Base-by-base conservation (phyloP, 352 stramenopile genomes). In the Aphanomyces cochlioides region DNA sequence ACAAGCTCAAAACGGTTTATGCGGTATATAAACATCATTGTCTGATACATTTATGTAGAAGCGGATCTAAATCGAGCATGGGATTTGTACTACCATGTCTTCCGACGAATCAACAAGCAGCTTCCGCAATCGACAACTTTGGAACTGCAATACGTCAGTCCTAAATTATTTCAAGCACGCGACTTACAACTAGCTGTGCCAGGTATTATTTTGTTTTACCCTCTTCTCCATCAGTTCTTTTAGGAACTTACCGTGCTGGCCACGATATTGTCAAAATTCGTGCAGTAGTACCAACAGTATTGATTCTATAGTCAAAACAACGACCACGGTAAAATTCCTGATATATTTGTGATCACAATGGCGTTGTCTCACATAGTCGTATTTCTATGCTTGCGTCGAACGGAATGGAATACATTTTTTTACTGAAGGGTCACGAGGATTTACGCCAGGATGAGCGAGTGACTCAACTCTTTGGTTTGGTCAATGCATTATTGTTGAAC, bases 391-490 rank as follows among this genome's bases (percentile, higher is more conserved):
- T 91, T 8, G 98, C 97, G 19, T 97, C 92, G 64, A 97, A 99
- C 78, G 97, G 97, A 0, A 84, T 97, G 47, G 90, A 99, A 75
- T 99, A 99, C 85, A 91, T 98, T 68, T 99, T 99, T 74, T 79
- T 99, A 56, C 85, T 99, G 1, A 99, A 99, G 80, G 98, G 97
- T 13, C 96, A 99, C 75, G 98, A 99, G 79, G 98, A 99, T 84
- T 77, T 99, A 56, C 81, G 97, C n/a, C 97, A 99, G 80, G 98
- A 99, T 75, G 98, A 99, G 78, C 86, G 97, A 34, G 97, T 99
- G 41, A 99, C 99, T 87, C 98, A 99, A 78, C 79, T 99, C 0
- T 99, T 99, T 79, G 97, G 97, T 4, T 84, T 99, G n/a, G 96
- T 99, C 47, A 99, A 99, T 81, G 96, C 95, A 13, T 82, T 99